Evolutionary conservation across 805 yeast species (phyloP), one percentile per base, ranked within the genome.

Genomic region (Barnettozyma californica): DNA sequence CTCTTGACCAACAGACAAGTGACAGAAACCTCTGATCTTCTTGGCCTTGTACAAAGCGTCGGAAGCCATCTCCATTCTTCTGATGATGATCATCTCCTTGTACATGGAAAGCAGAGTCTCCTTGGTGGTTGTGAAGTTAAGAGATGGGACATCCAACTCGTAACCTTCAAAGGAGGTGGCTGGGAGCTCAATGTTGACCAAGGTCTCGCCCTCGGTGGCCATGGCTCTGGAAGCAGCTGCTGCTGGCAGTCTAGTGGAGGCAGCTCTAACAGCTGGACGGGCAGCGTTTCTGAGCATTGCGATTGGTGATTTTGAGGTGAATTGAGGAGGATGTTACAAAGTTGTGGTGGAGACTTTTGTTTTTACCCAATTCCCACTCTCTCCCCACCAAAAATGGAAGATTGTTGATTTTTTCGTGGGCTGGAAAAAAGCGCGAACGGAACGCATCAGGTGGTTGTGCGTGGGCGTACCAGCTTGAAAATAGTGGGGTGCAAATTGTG

Each of bases 31-130:
- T 77, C 98, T 83, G 65, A 94, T 91, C 75, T 92, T 90, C 78
- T 94, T 94, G 63, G 98, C 96, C 77, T 94, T 94, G 78, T 94
- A 94, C 56, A 94, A 76, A 29, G 97, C 98, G 68, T 94, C 99
- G 53, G 98, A 83, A 38, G 97, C 95, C 96, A 94, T 92, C 76
- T 94, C 99, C 94, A 94, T 83, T 74, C 99, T 87, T 79, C 96
- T 84, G 67, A 92, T 83, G 58, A 84, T 72, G 58, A 85, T 81
- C 98, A 94, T 91, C 68, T 92, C 96, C 74, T 89, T 87, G 81
- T 91, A 94, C 97, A 94, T 89, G 66, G 90, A 82, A 63, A 94
- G 75, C 61, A 94, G 71, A 48, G 83, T 78, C 45, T 79, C 77
- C 78, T 89, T 90, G 62, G 87, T 83, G 49, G 96, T 85, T 70